A percentile compares a stretch with the other conserved stretches of the same genome.
These are phyloP conservation scores for Xylaria sp. DNA, from an alignment of 2,329 filamentous ascomycete genomes.

Conservation along the genomic window DNA sequence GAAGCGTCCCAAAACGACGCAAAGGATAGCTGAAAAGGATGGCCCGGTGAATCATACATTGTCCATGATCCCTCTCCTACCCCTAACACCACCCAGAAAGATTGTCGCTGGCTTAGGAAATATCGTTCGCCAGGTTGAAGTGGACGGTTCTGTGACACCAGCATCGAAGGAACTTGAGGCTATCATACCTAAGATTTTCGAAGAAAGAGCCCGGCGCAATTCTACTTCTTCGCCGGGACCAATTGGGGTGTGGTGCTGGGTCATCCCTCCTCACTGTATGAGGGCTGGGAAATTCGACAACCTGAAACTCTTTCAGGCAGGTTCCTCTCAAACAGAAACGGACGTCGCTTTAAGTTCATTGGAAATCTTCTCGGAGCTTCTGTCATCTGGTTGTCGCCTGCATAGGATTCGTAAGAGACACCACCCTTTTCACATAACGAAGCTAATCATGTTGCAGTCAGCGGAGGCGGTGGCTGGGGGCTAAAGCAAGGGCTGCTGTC, in stretches of 20 bases:
- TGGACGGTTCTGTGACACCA: slow-evolving; percentile 59
- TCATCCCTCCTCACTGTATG: slow-evolving; percentile 60
- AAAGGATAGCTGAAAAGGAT: slow-evolving; percentile 45
- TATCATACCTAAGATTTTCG: slow-evolving; percentile 68
- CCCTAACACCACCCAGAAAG: slow-evolving; percentile 69
- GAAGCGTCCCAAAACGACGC: slow-evolving; percentile 52
- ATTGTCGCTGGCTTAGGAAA: slow-evolving; percentile 79
- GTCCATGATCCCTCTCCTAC: slow-evolving; percentile 60
- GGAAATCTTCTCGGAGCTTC: slow-evolving; percentile 48
- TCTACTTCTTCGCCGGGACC: slow-evolving; percentile 50
- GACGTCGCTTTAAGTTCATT: slow-evolving; percentile 43
- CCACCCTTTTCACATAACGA: slow-evolving; percentile 29
- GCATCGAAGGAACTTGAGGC: slow-evolving; percentile 78
- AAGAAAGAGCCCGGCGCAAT: slow-evolving; percentile 48
- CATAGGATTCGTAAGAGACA: slow-evolving; percentile 57
- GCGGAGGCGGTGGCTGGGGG: slow-evolving; percentile 87
- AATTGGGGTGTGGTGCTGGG: slow-evolving; percentile 77
- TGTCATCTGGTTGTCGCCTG: slow-evolving; percentile 57
- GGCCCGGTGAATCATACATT: slow-evolving; percentile 36
- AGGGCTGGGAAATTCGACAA: slow-evolving; percentile 37
- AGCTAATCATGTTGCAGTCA: slow-evolving; percentile 60
- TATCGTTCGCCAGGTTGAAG: slow-evolving; percentile 73
- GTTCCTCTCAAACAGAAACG: slow-evolving; percentile 43
- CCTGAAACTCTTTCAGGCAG: slow-evolving; percentile 40
- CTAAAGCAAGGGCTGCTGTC: slow-evolving; percentile 81